Evolutionary conservation across 192 early-diverging fungal genomes (phyloP).

Genomic region (Gaertneriomyces semiglobifer): DNA sequence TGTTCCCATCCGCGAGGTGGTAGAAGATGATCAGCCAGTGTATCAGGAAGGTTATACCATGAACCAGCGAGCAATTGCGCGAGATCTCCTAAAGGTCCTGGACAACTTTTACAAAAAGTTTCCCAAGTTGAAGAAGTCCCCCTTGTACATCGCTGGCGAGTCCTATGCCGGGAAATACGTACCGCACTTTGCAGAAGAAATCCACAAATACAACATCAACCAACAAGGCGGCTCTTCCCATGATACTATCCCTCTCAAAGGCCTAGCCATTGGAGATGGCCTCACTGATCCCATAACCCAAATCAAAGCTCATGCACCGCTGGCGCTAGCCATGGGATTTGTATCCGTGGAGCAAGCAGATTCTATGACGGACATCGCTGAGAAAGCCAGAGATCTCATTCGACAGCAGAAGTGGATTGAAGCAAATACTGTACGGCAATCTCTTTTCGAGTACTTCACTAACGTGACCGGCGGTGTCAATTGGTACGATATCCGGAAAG

Average conservation of each 20-base stretch:
- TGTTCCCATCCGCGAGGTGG: neutral
- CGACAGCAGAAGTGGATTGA: constrained; percentile 45
- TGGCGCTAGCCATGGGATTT: constrained; percentile 57
- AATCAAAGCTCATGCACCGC: constrained; percentile 53
- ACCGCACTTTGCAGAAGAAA: constrained; percentile 62
- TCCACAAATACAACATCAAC: constrained; percentile 57
- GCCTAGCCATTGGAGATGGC: constrained; percentile 62
- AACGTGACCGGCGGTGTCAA: constrained; percentile 71
- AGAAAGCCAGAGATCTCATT: constrained; percentile 41
- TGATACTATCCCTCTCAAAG: constrained; percentile 46
- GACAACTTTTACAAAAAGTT: constrained; percentile 67
- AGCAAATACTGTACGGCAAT: constrained; percentile 46
- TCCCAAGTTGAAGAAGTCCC: constrained; percentile 54
- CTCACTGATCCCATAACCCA: constrained; percentile 64
- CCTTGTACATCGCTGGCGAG: constrained; percentile 67
- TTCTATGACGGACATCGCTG: constrained; percentile 37
- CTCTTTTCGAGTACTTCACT: constrained; percentile 62
- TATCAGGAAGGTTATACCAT: constrained; percentile 58
- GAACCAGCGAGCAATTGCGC: constrained; percentile 65
- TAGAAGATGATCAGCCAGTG: constrained; percentile 13
- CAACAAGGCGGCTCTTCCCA: neutral
- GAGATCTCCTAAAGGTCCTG: constrained; percentile 68
- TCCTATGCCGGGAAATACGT: constrained; percentile 72
- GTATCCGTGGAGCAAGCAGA: constrained; percentile 42
- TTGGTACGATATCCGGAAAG: constrained; percentile 72